Conservation (phyloP, 306 rosid genomes). For the Rosa persica region DNA sequence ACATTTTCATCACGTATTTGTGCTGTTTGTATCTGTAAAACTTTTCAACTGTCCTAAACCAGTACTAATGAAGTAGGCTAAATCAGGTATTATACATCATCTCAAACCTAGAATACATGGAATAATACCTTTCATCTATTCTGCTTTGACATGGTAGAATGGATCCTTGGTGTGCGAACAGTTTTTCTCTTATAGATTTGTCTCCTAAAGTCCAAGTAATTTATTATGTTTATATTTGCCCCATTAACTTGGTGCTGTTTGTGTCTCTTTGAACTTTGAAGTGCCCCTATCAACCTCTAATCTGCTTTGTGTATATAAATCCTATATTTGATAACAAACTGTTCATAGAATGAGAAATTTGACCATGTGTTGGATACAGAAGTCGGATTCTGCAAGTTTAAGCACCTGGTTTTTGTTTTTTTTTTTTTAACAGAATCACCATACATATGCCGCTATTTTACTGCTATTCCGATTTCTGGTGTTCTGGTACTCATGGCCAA, state of each 20-base stretch:
- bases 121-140: conserved; percentile 11
- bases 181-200: background rate
- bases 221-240: background rate
- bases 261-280: background rate
- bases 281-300: background rate
- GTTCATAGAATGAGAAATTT: background rate
- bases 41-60: background rate
- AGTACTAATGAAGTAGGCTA: background rate
- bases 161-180: background rate
- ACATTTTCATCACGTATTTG: background rate
- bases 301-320: background rate
- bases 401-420: background rate
- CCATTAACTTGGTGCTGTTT: background rate
- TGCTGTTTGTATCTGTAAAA: background rate
- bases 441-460: background rate
- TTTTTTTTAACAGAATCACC: no score
- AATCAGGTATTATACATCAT: background rate
- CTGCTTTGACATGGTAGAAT: background rate
- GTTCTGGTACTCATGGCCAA: background rate
- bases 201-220: background rate
- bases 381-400: conserved; percentile 2
- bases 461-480: background rate
- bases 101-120: background rate
- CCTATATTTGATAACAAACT: background rate
- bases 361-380: background rate